Evolutionary conservation across 2,329 filamentous ascomycete genomes (phyloP), one percentile per base, ranked within the genome.

Genomic region (Metarhizium album): DNA sequence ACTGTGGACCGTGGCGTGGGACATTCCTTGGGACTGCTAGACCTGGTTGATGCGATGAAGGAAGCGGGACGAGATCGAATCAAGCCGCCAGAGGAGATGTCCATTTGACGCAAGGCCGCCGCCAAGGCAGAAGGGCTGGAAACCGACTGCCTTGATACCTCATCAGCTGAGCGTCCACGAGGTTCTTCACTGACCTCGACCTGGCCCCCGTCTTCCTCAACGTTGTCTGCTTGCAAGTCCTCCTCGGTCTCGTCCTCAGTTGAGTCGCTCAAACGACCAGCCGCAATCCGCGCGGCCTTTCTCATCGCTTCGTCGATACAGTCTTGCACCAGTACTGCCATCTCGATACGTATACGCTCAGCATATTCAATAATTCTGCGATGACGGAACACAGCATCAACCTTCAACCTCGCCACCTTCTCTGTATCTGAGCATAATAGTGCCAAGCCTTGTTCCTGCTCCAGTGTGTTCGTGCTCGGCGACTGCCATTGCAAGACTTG

Each of bases 401-500:
- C 87, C 65, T 98, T 98, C 43, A 86, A 80, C 61, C 83, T 87
- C 24, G 90, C 87, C 38, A 89, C 79, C 60, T 79, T 83, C 64
- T 93, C 89, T 0, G 90, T 97, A 63, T 98, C 93, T 14, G 87
- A 79, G 64, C 90, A 95, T n/a, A 98, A 72, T 24, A 90, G 68
- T 37, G 89, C 85, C 23, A 98, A 73, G 0, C 93, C 93, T 62
- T 94, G 87, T 64, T 97, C 91, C 64, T 96, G 90, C 55, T 98
- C 93, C 16, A 95, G 70, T 0, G 90, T 93, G 61, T 91, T 91
- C 47, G 85, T 86, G 60, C 88, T 90, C 1, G 93, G 93, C 4
- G 91, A 95, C 62, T 95, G 90, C 93, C 94, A 98, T 64, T 96
- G 90, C 58, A 94, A 67, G 5, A 98, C 90, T 66, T 98, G 93